Conservation (phyloP, 2,329 filamentous ascomycete species). For the Emydomyces testavorans region DNA sequence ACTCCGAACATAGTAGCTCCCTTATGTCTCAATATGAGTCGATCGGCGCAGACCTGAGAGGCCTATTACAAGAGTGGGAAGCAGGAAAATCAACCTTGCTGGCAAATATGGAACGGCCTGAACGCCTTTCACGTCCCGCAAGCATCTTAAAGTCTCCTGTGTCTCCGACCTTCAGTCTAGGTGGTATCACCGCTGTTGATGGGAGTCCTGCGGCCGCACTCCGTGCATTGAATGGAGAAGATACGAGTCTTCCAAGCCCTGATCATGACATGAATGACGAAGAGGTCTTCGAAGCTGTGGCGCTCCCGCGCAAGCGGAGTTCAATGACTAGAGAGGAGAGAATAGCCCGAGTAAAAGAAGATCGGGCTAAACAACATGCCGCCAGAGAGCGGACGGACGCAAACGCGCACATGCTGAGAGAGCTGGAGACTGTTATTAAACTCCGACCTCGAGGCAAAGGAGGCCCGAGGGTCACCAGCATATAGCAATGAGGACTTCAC, state of each 20-base stretch:
- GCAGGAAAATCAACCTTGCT: conserved; percentile 73
- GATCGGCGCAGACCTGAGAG: conserved; percentile 75
- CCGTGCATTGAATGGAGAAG: conserved; percentile 64
- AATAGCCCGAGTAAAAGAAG: conserved; percentile 76
- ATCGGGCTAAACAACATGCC: conserved; percentile 61
- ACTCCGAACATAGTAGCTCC: conserved; percentile 61
- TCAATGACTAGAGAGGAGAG: conserved; percentile 73
- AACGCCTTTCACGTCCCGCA: conserved; percentile 45
- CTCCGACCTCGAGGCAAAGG: conserved; percentile 34
- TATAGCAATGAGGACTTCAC: conserved; percentile 22
- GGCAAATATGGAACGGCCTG: conserved; percentile 57
- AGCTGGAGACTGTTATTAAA: conserved; percentile 81
- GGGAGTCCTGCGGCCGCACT: conserved; percentile 58
- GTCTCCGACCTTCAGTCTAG: conserved; percentile 38
- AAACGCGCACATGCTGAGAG: conserved; percentile 78
- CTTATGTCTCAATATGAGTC: conserved; percentile 88
- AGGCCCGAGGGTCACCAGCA: conserved; percentile 31
- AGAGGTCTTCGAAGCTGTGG: conserved; percentile 85
- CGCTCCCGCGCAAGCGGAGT: conserved; percentile 57
- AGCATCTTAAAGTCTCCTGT: conserved; percentile 31
- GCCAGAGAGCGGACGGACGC: conserved; percentile 65
- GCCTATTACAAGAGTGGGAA: conserved; percentile 75
- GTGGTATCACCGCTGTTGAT: conserved; percentile 40
- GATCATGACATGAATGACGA: conserved; percentile 39
- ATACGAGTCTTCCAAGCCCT: conserved; percentile 26